Conservation (phyloP, 495 filamentous ascomycete genomes). For the Chaetomium fimeti region DNA sequence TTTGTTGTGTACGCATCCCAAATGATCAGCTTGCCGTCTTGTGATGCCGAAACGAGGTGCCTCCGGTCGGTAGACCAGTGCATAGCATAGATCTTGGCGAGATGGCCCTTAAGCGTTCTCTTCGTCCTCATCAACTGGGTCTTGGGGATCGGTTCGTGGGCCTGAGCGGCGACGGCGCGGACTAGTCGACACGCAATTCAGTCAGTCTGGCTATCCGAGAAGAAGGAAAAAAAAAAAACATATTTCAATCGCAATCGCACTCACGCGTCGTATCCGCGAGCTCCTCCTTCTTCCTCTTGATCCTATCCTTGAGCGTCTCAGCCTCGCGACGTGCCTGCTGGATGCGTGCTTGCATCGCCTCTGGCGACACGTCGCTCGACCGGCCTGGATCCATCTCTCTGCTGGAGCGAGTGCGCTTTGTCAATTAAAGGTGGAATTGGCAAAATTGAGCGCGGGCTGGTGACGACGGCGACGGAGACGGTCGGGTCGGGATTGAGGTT, state of each 20-base stretch:
- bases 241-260: slow-evolving; percentile 38
- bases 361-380: slow-evolving; percentile 58
- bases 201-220: slow-evolving; percentile 13
- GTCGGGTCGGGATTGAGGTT: slow-evolving; percentile 31
- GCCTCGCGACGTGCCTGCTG: slow-evolving; percentile 96
- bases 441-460: slow-evolving; percentile 18
- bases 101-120: slow-evolving; percentile 91
- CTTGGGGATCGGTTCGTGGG: slow-evolving; percentile 84
- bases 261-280: slow-evolving; percentile 94
- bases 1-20: slow-evolving; percentile 99
- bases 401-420: slow-evolving; percentile 23
- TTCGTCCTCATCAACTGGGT: slow-evolving; percentile 92
- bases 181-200: slow-evolving; percentile 54
- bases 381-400: slow-evolving; percentile 49
- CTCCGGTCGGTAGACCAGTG: slow-evolving; percentile 99
- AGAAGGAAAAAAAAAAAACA: not conserved
- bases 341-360: slow-evolving; percentile 73
- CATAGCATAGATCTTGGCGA: slow-evolving; percentile 99
- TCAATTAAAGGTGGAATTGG: slow-evolving; percentile 30
- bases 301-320: slow-evolving; percentile 95
- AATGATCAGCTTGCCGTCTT: slow-evolving; percentile 99
- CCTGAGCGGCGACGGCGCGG: slow-evolving; percentile 81
- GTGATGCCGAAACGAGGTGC: slow-evolving; percentile 95
- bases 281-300: slow-evolving; percentile 99
- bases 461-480: slow-evolving; percentile 28